Percentiles rank a stretch among this genome's conserved stretches.
phyloP scores from a whole-genome alignment of 1,139 yeast species.

The Yamadazyma atlantica region DNA sequence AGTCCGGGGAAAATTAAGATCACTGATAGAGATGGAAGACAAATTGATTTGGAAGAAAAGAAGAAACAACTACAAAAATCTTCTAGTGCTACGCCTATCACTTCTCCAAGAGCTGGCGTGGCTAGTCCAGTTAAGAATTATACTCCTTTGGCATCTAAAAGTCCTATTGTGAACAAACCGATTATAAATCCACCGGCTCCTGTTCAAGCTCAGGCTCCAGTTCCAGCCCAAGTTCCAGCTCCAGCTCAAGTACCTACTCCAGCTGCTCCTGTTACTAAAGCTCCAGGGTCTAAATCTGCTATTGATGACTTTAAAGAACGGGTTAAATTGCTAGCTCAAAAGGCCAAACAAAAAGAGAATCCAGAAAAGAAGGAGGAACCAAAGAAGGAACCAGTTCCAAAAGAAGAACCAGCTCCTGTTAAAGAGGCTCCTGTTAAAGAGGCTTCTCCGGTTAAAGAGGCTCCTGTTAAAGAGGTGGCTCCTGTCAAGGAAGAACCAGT shows the following conservation, averaged over 20 bases:
- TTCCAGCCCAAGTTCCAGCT: too few relatives aligned
- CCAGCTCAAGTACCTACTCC: too few relatives aligned
- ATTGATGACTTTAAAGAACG: slow-evolving; percentile 16
- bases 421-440: slow-evolving; percentile 2
- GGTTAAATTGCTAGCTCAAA: slow-evolving; percentile 6
- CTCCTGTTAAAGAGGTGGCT: background rate
- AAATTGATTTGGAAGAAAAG: slow-evolving; percentile 46
- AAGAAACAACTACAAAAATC: slow-evolving; percentile 24
- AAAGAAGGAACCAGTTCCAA: slow-evolving; percentile 9
- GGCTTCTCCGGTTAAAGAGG: background rate
- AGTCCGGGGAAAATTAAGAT: slow-evolving; percentile 29
- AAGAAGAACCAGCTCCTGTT: background rate
- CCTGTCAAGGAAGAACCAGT: slow-evolving; percentile 4
- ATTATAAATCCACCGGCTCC: slow-evolving; percentile 12
- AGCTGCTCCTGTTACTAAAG: background rate
- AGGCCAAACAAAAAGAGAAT: slow-evolving; percentile 14
- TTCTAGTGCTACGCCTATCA: slow-evolving; percentile 18
- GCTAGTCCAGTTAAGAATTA: slow-evolving; percentile 15
- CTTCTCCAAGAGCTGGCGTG: slow-evolving; percentile 16
- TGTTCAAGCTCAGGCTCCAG: too few relatives aligned
- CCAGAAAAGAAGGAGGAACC: slow-evolving; percentile 6
- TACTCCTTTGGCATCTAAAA: slow-evolving; percentile 12
- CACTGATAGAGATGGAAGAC: slow-evolving; percentile 50
- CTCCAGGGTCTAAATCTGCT: slow-evolving; percentile 10
- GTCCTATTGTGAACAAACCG: slow-evolving; percentile 8